These are phyloP conservation scores for Plasmodium billcollinsi DNA, from an alignment of 169 alveolate species.

Conservation along the genomic window DNA sequence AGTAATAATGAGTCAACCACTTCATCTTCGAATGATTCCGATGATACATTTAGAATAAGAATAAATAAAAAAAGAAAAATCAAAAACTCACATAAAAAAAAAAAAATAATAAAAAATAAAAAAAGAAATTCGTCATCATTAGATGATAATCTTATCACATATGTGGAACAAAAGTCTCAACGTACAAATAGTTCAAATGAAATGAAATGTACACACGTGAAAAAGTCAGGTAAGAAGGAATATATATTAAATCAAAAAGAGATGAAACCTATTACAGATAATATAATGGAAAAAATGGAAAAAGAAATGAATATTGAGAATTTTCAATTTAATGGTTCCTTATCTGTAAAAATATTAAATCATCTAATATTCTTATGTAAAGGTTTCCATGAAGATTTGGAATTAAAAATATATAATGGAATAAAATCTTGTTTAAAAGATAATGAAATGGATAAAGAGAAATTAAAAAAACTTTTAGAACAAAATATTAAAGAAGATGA, in stretches of 20 bases:
- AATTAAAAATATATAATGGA: constrained; percentile 71
- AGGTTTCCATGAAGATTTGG: constrained; percentile 72
- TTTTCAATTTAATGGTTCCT: constrained; percentile 51
- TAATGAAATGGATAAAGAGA: constrained; percentile 57
- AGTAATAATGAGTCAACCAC: constrained; percentile 27
- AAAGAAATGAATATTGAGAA: constrained; percentile 6
- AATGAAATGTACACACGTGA: neutral
- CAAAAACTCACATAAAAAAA: constrained; percentile 25
- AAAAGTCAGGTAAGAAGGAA: neutral
- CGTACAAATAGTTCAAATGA: neutral
- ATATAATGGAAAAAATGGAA: neutral
- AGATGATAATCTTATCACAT: neutral
- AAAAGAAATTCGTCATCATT: neutral
- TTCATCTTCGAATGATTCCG: constrained; percentile 47
- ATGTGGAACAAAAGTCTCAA: neutral
- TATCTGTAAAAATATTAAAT: constrained; percentile 57
- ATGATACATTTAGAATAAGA: constrained; percentile 32
- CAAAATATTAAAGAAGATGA: constrained; percentile 24
- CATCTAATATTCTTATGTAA: constrained; percentile 62
- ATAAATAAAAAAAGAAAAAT: constrained; percentile 26
- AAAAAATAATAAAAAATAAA: neutral
- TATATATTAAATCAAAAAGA: neutral
- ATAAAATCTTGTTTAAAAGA: constrained; percentile 35
- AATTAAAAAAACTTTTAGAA: constrained; percentile 41
- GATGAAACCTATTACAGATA: neutral